These are phyloP conservation scores for Yamadazyma sp. DNA, from an alignment of 1,139 yeast genomes.

Conservation along the genomic window DNA sequence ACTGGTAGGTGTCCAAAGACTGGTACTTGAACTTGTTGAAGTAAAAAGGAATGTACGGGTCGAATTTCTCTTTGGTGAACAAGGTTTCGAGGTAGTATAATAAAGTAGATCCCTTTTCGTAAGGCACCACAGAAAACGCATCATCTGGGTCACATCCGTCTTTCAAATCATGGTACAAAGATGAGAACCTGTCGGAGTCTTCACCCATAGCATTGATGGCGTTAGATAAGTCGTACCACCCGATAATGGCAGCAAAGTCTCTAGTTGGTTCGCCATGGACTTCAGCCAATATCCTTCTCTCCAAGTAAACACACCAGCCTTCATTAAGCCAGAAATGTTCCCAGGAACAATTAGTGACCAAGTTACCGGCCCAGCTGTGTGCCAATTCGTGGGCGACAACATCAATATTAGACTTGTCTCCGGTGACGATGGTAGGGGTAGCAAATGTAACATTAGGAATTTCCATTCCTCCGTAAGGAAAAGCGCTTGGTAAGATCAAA, in stretches of 20 bases:
- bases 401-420: conserved; percentile 82
- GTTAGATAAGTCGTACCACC: conserved; percentile 79
- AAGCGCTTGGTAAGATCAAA: conserved; percentile 74
- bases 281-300: conserved; percentile 77
- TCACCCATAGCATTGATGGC: conserved; percentile 63
- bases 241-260: conserved; percentile 81
- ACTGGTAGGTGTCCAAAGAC: conserved; percentile 80
- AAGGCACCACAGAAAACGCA: conserved; percentile 83
- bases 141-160: conserved; percentile 81
- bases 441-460: conserved; percentile 90
- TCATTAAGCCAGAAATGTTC: conserved; percentile 94
- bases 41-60: conserved; percentile 77
- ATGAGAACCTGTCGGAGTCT: conserved; percentile 54
- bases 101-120: conserved; percentile 86
- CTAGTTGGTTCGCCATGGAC: conserved; percentile 76
- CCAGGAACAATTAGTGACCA: conserved; percentile 89
- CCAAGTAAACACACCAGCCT: conserved; percentile 94
- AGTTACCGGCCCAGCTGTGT: conserved; percentile 90
- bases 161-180: conserved; percentile 67
- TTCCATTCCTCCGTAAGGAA: conserved; percentile 97
- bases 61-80: conserved; percentile 61
- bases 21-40: conserved; percentile 66
- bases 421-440: conserved; percentile 84
- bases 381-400: conserved; percentile 92
- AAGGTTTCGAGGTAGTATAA: conserved; percentile 66